A percentile compares a stretch with the other conserved stretches of the same genome.
Conservation (phyloP, 108 stramenopile species). For the Cyclotella choctawhatcheeana region DNA sequence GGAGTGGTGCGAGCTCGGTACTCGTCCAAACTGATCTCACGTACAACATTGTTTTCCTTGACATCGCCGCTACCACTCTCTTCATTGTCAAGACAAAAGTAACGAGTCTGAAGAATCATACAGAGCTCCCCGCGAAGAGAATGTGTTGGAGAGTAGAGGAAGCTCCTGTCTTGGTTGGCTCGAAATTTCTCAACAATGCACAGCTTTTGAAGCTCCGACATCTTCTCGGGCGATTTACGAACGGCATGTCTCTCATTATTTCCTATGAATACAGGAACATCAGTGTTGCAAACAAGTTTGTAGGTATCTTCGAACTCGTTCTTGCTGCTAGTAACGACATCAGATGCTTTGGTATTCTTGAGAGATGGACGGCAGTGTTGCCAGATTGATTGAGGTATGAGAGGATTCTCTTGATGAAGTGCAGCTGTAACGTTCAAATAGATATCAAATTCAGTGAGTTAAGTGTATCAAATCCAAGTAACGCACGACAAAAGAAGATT, state of each 20-base stretch:
- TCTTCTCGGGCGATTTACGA: background rate
- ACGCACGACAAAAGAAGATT: no score
- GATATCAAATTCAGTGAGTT: no score
- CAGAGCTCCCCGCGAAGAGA: constrained; percentile 33
- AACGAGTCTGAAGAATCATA: constrained; percentile 38
- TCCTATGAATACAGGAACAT: constrained; percentile 17
- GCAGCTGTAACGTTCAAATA: no score
- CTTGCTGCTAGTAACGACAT: background rate
- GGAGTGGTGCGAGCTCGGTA: constrained; percentile 27
- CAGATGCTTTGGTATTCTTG: background rate
- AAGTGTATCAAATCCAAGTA: no score
- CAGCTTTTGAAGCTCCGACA: constrained; percentile 31
- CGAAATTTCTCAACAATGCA: constrained; percentile 32
- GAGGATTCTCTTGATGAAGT: constrained; percentile 38
- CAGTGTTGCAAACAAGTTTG: constrained; percentile 32
- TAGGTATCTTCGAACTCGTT: constrained; percentile 40
- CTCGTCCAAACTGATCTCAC: constrained; percentile 33
- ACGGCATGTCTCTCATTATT: background rate
- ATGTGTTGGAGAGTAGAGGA: constrained; percentile 43
- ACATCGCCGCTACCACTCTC: constrained; percentile 7
- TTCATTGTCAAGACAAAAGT: constrained; percentile 17
- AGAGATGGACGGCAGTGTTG: constrained; percentile 49
- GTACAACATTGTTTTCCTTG: background rate
- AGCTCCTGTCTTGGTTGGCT: background rate
- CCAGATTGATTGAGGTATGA: constrained; percentile 44